A percentile compares a stretch with the other conserved stretches of the same genome.
Conservation (phyloP, 2,329 filamentous ascomycete genomes). For the Sporothrix globosa region DNA sequence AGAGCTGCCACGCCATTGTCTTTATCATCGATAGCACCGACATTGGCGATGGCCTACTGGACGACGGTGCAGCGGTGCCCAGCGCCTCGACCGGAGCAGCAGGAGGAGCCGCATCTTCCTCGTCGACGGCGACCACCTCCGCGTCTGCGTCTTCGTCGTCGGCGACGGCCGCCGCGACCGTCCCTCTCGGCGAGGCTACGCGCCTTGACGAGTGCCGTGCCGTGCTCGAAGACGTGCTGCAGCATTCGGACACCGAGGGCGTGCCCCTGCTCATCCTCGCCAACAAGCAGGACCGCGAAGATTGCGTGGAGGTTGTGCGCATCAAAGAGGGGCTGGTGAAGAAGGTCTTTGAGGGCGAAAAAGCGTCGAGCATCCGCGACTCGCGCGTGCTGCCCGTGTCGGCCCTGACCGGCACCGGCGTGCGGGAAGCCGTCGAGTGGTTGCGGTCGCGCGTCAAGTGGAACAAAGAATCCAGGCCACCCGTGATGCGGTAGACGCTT, state of each 20-base stretch:
- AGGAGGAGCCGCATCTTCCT: too few species aligned
- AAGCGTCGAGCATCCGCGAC: conserved; percentile 82
- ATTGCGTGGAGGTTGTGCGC: conserved; percentile 94
- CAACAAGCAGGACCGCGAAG: conserved; percentile 97
- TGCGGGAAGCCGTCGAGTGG: conserved; percentile 97
- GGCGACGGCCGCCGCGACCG: not conserved
- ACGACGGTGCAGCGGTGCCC: not conserved
- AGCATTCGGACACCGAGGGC: conserved; percentile 83
- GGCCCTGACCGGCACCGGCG: conserved; percentile 84
- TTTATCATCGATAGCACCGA: conserved; percentile 97
- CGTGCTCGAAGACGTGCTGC: conserved; percentile 87
- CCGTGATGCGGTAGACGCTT: conserved; percentile 77
- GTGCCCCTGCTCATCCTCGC: conserved; percentile 90
- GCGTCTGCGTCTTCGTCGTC: not conserved
- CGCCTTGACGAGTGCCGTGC: conserved; percentile 85
- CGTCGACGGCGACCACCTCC: too few species aligned
- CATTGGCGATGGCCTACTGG: conserved; percentile 73
- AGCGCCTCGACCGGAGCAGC: not conserved
- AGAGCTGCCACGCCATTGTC: conserved; percentile 91
- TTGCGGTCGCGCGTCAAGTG: conserved; percentile 87
- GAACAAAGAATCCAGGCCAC: conserved; percentile 92
- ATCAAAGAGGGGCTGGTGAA: conserved; percentile 97
- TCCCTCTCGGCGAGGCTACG: conserved; percentile 47
- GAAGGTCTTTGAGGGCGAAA: conserved; percentile 93
- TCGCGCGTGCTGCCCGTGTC: conserved; percentile 88